A percentile compares a stretch with the other conserved stretches of the same genome.
phyloP scores from a whole-genome alignment of 2,329 filamentous ascomycete species.

The Ramularia collo-cygni region DNA sequence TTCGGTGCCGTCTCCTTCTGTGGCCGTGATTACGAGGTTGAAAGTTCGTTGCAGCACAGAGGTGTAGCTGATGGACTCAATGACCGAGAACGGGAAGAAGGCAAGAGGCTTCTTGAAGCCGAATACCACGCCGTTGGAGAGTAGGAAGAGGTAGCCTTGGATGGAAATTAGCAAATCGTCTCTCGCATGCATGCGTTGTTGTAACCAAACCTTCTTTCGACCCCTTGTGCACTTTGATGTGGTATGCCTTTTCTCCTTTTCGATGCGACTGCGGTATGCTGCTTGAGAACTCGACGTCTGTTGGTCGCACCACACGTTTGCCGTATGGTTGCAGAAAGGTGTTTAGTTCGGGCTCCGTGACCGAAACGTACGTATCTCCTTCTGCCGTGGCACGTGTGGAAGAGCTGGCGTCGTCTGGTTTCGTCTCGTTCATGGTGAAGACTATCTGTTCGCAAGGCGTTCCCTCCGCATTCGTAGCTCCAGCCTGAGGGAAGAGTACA shows the following conservation, averaged over 20 bases:
- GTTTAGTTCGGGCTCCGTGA: conserved; percentile 42
- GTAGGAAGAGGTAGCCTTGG: conserved; percentile 56
- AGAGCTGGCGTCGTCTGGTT: conserved; percentile 33
- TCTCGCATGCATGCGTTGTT: background rate
- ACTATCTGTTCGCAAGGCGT: conserved; percentile 49
- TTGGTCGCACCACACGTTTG: conserved; percentile 46
- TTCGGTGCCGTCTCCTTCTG: conserved; percentile 11
- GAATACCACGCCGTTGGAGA: conserved; percentile 54
- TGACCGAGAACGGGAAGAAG: conserved; percentile 54
- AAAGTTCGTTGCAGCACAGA: conserved; percentile 59
- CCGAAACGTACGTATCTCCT: conserved; percentile 40
- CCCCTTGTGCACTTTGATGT: conserved; percentile 57
- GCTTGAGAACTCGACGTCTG: conserved; percentile 53
- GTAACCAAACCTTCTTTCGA: conserved; percentile 54
- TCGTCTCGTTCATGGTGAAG: conserved; percentile 52
- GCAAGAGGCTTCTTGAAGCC: conserved; percentile 60
- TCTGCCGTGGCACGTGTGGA: conserved; percentile 32
- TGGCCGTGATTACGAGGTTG: conserved; percentile 51
- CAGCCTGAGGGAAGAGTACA: conserved; percentile 50
- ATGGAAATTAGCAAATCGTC: background rate
- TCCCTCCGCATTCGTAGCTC: conserved; percentile 33
- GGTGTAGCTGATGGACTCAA: conserved; percentile 57
- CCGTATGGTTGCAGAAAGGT: conserved; percentile 40
- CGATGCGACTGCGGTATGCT: conserved; percentile 54
- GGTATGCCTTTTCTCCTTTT: conserved; percentile 56